These are phyloP conservation scores for Aspergillus sp. DNA, from an alignment of 2,329 filamentous ascomycete species.

Conservation along the genomic window DNA sequence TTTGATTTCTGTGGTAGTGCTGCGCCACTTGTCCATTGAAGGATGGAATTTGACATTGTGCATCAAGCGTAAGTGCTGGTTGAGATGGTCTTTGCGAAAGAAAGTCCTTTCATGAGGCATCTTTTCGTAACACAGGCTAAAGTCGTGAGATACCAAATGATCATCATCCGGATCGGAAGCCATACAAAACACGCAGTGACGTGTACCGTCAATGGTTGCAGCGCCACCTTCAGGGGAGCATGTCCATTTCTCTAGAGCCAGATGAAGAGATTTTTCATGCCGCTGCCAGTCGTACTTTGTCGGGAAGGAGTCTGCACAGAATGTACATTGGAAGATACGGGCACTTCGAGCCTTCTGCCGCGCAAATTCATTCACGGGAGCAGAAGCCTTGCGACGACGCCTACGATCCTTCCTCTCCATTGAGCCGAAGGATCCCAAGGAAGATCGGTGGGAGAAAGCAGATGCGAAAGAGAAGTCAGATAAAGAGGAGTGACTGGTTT, in stretches of 20 bases:
- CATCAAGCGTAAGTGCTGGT: constrained; percentile 55
- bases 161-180: constrained; percentile 46
- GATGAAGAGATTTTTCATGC: constrained; percentile 53
- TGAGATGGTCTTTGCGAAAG: constrained; percentile 57
- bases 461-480: constrained; percentile 51
- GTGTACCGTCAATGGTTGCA: constrained; percentile 43
- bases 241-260: constrained; percentile 53
- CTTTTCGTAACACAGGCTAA: constrained; percentile 54
- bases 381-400: constrained; percentile 45
- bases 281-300: constrained; percentile 55
- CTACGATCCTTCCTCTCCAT: constrained; percentile 54
- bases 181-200: constrained; percentile 55
- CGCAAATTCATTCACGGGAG: constrained; percentile 35
- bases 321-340: constrained; percentile 53
- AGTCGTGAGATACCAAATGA: constrained; percentile 56
- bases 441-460: constrained; percentile 50
- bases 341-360: constrained; percentile 35
- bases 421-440: constrained; percentile 51
- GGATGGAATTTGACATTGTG: constrained; percentile 50
- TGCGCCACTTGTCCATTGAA: constrained; percentile 55
- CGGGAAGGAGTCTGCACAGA: constrained; percentile 51
- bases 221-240: constrained; percentile 54
- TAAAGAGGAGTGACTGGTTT: constrained; percentile 48
- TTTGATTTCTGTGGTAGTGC: constrained; percentile 48
- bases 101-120: constrained; percentile 54